A percentile compares a stretch with the other conserved stretches of the same genome.
These are phyloP conservation scores for Salix koriyanagi DNA, from an alignment of 345 rosid species.

Conservation along the genomic window DNA sequence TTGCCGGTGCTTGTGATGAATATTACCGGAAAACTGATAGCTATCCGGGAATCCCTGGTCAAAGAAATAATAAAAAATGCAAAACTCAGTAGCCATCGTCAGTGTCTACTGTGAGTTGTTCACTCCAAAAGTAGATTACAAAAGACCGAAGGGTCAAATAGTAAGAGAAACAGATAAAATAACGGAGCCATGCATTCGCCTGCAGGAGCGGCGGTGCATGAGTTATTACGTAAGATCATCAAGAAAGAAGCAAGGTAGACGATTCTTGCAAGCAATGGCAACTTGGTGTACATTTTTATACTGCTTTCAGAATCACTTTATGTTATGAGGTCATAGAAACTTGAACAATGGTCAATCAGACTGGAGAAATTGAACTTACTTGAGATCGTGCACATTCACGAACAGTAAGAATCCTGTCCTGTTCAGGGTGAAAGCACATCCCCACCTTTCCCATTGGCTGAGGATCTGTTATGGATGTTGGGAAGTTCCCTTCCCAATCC, in stretches of 20 bases:
- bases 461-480: slow-evolving; percentile 83
- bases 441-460: slow-evolving; percentile 97
- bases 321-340: not conserved
- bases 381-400: slow-evolving; percentile 92
- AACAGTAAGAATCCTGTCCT: slow-evolving; percentile 74
- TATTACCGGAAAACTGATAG: slow-evolving; percentile 57
- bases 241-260: not conserved
- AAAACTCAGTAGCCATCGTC: not conserved
- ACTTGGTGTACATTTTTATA: not conserved
- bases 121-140: too few species aligned
- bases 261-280: not conserved
- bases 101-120: not conserved
- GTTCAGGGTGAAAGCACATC: slow-evolving; percentile 89
- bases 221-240: not conserved
- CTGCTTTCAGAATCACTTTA: not conserved
- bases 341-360: not conserved
- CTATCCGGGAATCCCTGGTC: slow-evolving; percentile 82
- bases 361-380: slow-evolving; percentile 30
- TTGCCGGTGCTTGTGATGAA: slow-evolving; percentile 66
- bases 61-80: not conserved
- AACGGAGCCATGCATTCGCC: not conserved
- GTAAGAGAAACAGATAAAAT: not conserved
- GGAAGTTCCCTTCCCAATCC: slow-evolving; percentile 94
- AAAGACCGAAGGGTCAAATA: too few species aligned
- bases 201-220: not conserved